A percentile compares a stretch with the other conserved stretches of the same genome.
These are phyloP conservation scores for Graphilbum sp. DNA, from an alignment of 2,329 filamentous ascomycete genomes.

Conservation along the genomic window DNA sequence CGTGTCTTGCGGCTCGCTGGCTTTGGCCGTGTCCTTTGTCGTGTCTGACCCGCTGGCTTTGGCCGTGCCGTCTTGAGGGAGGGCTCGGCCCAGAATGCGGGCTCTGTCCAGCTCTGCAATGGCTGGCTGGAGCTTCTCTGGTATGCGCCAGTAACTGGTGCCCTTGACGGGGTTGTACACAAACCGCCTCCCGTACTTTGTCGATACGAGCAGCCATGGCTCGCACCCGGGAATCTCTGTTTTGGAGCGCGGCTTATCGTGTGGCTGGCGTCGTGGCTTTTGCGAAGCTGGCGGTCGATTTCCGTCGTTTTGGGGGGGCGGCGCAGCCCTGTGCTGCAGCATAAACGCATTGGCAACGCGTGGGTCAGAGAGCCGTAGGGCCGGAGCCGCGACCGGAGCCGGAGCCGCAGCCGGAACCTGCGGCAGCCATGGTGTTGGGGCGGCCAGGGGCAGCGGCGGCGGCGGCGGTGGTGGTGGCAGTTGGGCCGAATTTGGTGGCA, in stretches of 20 bases:
- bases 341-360: constrained; percentile 44
- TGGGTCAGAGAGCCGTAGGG: constrained; percentile 31
- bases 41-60: constrained; percentile 8
- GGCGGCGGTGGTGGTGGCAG: too few relatives aligned
- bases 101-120: constrained; percentile 59
- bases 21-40: constrained; percentile 17
- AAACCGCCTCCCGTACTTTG: constrained; percentile 76
- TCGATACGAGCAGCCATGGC: constrained; percentile 87
- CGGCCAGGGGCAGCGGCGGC: too few relatives aligned
- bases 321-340: background rate
- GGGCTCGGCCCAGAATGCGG: constrained; percentile 43
- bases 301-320: constrained; percentile 15
- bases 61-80: constrained; percentile 12
- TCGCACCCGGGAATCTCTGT: constrained; percentile 63
- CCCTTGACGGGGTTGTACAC: constrained; percentile 78
- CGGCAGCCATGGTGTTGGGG: too few relatives aligned
- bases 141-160: constrained; percentile 89
- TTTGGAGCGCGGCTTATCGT: constrained; percentile 69
- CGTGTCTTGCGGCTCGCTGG: too few relatives aligned
- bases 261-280: constrained; percentile 44
- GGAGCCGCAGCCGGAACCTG: too few relatives aligned
- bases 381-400: constrained; percentile 13
- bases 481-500: too few relatives aligned
- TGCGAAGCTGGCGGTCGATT: constrained; percentile 2
- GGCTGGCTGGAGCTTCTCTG: constrained; percentile 66